Evolutionary conservation across 306 rosid genomes (phyloP), one percentile per base, ranked within the genome.

Genomic region (Hylodesmum podocarpum): DNA sequence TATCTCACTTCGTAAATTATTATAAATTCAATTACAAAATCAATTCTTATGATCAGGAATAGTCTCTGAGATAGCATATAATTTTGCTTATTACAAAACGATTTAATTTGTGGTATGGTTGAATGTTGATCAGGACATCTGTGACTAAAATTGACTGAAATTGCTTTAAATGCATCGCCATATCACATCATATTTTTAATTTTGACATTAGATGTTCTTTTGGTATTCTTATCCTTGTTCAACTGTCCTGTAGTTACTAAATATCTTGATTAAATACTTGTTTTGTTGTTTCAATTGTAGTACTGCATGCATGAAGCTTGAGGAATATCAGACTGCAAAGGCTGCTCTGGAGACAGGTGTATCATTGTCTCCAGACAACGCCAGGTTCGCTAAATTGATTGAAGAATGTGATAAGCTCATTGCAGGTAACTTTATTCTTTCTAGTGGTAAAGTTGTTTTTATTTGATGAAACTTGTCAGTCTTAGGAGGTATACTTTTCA

Each of bases 261-360:
- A n/a, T 36, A 57, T 46, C 31, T 65, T 21, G 8, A 22, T 34
- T 15, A 44, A 27, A 31, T 43, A 22, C 36, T 50, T 36, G 4
- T 24, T 57, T 51, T 80, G 28, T 13, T 34, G 34, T 59, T 70
- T 65, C 59, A 58, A 66, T 50, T 83, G 73, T 82, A 95, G 99
- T 62, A 82, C 47, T 69, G 97, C 99, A 21, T 95, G 97, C 85
- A 25, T 92, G 65, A 91, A 64, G 59, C 97, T 95, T 19, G 99
- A 92, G 85, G 98, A 92, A 81, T 92, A 89, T 80, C 85, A 92
- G 75, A 95, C 99, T 40, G 99, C 99, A 6, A 92, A 87, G 86
- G 75, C 83, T 3, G 97, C 98, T 5, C 70, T 95, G 79, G 88
- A 89, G 81, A 57, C 19, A 1, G 97, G 99, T 70, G 91, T 90